These are phyloP conservation scores for Diutina pseudorugosa DNA, from an alignment of 1,139 yeast genomes.

Conservation along the genomic window DNA sequence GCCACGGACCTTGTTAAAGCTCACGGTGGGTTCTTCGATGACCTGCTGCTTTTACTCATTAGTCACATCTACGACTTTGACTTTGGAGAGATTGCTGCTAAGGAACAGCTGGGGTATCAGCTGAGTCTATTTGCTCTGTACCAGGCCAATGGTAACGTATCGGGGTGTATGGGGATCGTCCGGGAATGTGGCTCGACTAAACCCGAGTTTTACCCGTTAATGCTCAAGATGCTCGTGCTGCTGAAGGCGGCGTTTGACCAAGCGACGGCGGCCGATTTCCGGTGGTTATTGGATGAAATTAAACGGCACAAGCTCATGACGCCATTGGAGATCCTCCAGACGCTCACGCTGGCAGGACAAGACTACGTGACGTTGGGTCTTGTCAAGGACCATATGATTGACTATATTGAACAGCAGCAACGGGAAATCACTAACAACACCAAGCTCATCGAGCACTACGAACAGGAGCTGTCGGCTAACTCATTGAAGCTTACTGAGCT, in stretches of 20 bases:
- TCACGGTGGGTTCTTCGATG: constrained; percentile 37
- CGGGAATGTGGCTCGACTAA: constrained; percentile 48
- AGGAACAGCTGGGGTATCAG: constrained; percentile 36
- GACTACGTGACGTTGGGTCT: constrained; percentile 64
- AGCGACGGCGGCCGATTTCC: constrained; percentile 43
- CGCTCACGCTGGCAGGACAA: constrained; percentile 35
- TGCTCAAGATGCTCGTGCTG: constrained; percentile 56
- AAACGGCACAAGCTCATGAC: constrained; percentile 45
- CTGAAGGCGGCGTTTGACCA: constrained; percentile 37
- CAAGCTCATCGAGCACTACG: constrained; percentile 57
- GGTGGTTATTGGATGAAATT: constrained; percentile 39
- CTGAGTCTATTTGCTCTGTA: constrained; percentile 57
- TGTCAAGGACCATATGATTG: constrained; percentile 57
- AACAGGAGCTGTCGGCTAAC: constrained; percentile 49
- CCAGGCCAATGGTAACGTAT: constrained; percentile 44
- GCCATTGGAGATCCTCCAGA: constrained; percentile 66
- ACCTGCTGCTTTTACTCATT: constrained; percentile 46
- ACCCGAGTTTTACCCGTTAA: constrained; percentile 54
- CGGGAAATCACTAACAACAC: constrained; percentile 59
- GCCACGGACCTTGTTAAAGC: constrained; percentile 42
- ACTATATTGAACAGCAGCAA: constrained; percentile 47
- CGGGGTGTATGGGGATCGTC: constrained; percentile 44
- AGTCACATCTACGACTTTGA: constrained; percentile 53
- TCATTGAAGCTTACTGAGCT: constrained; percentile 41
- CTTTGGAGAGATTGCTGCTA: constrained; percentile 30